phyloP scores from a whole-genome alignment of 495 filamentous ascomycete species.

The Glonium stellatum region DNA sequence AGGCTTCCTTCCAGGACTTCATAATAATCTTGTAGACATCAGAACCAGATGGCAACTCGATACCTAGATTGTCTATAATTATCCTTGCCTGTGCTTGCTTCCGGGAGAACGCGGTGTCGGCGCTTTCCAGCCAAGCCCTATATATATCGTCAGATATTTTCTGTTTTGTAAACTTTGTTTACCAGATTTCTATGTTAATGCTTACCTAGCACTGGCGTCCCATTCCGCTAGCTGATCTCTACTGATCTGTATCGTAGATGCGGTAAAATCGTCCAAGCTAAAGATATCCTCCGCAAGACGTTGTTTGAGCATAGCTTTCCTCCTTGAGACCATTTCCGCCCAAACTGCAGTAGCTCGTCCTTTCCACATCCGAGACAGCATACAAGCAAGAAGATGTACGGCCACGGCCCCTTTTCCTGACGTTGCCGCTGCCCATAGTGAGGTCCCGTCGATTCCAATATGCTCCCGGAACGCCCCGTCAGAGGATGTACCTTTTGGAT shows the following conservation, averaged over 20 bases:
- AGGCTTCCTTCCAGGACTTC: conserved; percentile 1
- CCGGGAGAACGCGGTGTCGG: conserved; percentile 10
- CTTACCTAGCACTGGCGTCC: conserved; percentile 7
- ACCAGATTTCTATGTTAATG: no score
- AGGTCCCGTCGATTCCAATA: conserved; percentile 31
- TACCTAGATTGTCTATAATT: conserved; percentile 33
- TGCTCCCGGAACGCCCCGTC: conserved; percentile 28
- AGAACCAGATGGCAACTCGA: not conserved
- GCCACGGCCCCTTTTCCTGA: conserved; percentile 1
- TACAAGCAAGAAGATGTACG: conserved; percentile 14
- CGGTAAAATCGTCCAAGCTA: no score
- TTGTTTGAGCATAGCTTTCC: not conserved
- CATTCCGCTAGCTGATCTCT: conserved; percentile 10
- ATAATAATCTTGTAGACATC: not conserved
- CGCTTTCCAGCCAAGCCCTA: conserved; percentile 11
- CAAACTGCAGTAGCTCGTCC: conserved; percentile 14
- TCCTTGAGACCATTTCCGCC: conserved; percentile 13
- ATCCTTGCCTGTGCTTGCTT: conserved; percentile 35
- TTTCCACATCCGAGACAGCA: conserved; percentile 15
- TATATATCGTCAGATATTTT: no score
- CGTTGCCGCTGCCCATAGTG: conserved; percentile 35
- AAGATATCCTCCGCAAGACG: not conserved
- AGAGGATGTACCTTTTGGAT: not conserved
- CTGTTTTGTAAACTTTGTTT: no score
- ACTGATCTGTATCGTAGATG: not conserved